Evolutionary conservation across 2,329 filamentous ascomycete genomes (phyloP), one percentile per base, ranked within the genome.

Genomic region (Pseudogymnoascus sp.): DNA sequence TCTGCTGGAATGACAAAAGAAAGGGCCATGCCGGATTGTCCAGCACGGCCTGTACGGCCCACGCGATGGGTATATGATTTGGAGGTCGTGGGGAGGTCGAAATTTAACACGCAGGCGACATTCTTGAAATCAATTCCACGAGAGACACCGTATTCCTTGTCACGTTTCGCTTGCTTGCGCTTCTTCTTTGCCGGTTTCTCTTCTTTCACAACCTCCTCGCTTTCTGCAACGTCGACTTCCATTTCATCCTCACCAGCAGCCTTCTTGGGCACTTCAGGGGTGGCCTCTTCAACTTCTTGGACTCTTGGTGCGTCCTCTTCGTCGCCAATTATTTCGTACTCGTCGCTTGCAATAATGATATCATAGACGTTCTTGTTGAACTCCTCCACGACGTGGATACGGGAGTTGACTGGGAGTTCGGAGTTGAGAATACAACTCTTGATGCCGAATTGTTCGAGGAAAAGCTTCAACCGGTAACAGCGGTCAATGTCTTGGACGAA

Each of bases 311-410:
- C 67, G 21, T 75, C 73, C 6, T 81, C 80, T 62, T 88, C 85
- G 19, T 85, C 83, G 11, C 90, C 92, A 10, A 96, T 76, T 10
- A 96, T 85, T 73, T 96, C 92, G 68, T 90, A 89, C 74, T 96
- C 93, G 71, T 99, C 95, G 0, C 92, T 93, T 0, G 95, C 95
- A 71, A 99, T 96, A 69, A 99, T 93, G 67, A 98, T 97, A 71
- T 99, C 93, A 81, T 99, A 99, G 6, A 98, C 87, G 62, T 91
- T 90, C 77, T 90, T 90, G 79, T 98, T 99, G 78, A 99, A 99
- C 75, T 98, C 92, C 71, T 98, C 90, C 2, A 99, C 93, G 1
- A 96, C 92, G 74, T 99, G 93, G 41, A 97, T 86, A 65, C 95
- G 84, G 1, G 90, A 95, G 72, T 97, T 97, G 68, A 98, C 88